Percentiles rank a stretch among this genome's conserved stretches.
These are phyloP conservation scores for Tarenaya hassleriana DNA, from an alignment of 345 rosid species.

Conservation along the genomic window DNA sequence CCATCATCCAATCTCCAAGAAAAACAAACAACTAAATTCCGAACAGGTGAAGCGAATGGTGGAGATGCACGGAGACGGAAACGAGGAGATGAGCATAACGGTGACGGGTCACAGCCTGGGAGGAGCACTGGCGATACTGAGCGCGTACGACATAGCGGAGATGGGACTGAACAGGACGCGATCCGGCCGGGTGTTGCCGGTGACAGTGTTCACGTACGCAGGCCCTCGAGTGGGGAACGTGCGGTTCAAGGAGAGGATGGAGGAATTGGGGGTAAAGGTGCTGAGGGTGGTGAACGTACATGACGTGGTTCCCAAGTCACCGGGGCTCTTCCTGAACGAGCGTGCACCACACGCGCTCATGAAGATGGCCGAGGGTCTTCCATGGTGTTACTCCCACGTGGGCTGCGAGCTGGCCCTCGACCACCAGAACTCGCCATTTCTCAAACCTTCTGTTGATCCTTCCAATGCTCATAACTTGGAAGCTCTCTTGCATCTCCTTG, in stretches of 20 bases:
- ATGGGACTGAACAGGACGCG: conserved; percentile 39
- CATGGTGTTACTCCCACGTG: conserved; percentile 65
- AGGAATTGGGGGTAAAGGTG: conserved; percentile 49
- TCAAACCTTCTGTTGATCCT: conserved; percentile 45
- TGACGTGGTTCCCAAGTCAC: conserved; percentile 53
- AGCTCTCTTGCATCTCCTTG: conserved; percentile 69
- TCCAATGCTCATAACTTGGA: conserved; percentile 67
- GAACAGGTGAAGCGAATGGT: conserved; percentile 40
- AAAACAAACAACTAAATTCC: too few species aligned
- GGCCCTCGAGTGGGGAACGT: conserved; percentile 68
- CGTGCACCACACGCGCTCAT: conserved; percentile 26
- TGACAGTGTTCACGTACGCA: conserved; percentile 41
- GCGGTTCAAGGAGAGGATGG: conserved; percentile 47
- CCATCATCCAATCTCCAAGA: too few species aligned
- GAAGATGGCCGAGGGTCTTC: conserved; percentile 47
- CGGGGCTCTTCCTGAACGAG: conserved; percentile 64
- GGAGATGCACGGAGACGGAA: conserved; percentile 36
- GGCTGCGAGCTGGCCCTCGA: conserved; percentile 63
- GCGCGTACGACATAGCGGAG: conserved; percentile 64
- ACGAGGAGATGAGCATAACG: conserved; percentile 43
- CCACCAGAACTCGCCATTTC: conserved; percentile 63
- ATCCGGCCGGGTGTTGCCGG: conserved; percentile 33
- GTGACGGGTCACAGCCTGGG: conserved; percentile 74
- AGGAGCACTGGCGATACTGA: conserved; percentile 53
- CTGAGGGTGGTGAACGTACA: conserved; percentile 56